A percentile compares a stretch with the other conserved stretches of the same genome.
phyloP scores from a whole-genome alignment of 257 asterid genomes.

The Penstemon davidsonii region DNA sequence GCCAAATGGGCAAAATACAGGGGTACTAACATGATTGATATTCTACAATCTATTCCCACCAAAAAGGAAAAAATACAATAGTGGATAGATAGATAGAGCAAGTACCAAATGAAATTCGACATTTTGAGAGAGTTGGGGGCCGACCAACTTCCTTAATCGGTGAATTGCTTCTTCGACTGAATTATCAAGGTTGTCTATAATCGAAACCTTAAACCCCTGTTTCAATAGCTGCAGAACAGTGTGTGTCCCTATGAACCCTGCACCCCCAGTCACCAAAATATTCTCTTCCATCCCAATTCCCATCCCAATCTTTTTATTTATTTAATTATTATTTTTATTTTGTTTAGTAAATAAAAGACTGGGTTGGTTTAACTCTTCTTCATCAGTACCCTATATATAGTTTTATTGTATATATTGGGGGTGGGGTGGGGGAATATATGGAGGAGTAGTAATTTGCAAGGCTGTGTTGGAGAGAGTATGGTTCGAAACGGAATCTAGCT shows the following conservation, averaged over 20 bases:
- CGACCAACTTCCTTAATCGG: slow-evolving; percentile 56
- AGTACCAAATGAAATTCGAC: slow-evolving; percentile 71
- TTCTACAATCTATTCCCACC: not conserved
- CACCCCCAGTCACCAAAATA: slow-evolving; percentile 90
- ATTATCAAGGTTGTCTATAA: slow-evolving; percentile 81
- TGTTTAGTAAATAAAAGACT: too few species aligned
- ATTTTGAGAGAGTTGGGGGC: slow-evolving; percentile 60
- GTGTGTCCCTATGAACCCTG: slow-evolving; percentile 96
- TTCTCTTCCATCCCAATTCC: slow-evolving; percentile 32
- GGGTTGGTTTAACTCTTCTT: too few species aligned
- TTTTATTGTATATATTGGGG: too few species aligned
- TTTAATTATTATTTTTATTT: too few species aligned
- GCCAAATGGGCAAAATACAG: too few species aligned
- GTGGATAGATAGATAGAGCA: not conserved
- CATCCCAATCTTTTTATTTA: not conserved
- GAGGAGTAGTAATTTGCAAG: too few species aligned
- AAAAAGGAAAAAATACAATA: not conserved
- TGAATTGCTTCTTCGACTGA: slow-evolving; percentile 72
- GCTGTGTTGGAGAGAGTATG: too few species aligned
- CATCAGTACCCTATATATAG: too few species aligned
- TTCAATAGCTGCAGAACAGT: slow-evolving; percentile 74
- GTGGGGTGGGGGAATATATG: too few species aligned
- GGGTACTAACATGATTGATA: too few species aligned
- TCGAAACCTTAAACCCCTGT: slow-evolving; percentile 73
- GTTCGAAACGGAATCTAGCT: too few species aligned